These are phyloP conservation scores for Lachancea nothofagi DNA, from an alignment of 805 yeast species.

Conservation along the genomic window DNA sequence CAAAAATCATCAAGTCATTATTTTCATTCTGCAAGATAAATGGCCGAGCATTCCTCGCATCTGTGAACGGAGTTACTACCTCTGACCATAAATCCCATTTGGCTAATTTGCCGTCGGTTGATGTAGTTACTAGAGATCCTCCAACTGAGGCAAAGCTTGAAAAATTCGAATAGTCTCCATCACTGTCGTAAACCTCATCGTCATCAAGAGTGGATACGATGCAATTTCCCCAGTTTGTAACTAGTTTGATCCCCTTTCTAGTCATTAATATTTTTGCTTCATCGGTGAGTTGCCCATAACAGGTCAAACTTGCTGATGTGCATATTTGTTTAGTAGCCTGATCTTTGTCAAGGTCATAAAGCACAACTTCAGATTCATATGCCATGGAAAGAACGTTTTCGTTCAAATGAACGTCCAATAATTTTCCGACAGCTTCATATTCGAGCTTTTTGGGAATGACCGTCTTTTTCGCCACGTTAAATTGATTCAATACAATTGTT, in stretches of 20 bases:
- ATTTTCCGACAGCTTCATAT: slow-evolving; percentile 2
- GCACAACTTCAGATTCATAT: slow-evolving; percentile 14
- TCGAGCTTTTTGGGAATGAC: slow-evolving; percentile 12
- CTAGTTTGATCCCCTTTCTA: slow-evolving; percentile 21
- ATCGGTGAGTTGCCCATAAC: slow-evolving; percentile 19
- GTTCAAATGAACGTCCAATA: slow-evolving; percentile 13
- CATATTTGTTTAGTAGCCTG: slow-evolving; percentile 13
- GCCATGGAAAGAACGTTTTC: slow-evolving; percentile 17
- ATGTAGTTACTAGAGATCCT: slow-evolving; percentile 14
- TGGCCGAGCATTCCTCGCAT: slow-evolving; percentile 21
- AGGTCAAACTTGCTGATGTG: slow-evolving; percentile 15
- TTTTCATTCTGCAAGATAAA: slow-evolving; percentile 22
- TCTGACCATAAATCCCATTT: slow-evolving; percentile 29
- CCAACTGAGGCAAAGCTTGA: slow-evolving; percentile 20
- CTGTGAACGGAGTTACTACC: slow-evolving; percentile 15
- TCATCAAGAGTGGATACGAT: slow-evolving; percentile 23
- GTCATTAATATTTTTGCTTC: slow-evolving; percentile 22
- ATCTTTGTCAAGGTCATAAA: slow-evolving; percentile 18
- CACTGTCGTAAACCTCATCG: slow-evolving; percentile 10
- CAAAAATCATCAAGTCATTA: slow-evolving; percentile 28
- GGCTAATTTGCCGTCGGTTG: slow-evolving; percentile 23
- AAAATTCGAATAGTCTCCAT: slow-evolving; percentile 12
- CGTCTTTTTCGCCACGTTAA: slow-evolving; percentile 16
- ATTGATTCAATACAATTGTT: slow-evolving; percentile 11
- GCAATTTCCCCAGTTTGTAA: slow-evolving; percentile 26